Evolutionary conservation across 257 asterid genomes (phyloP), one percentile per base, ranked within the genome.

Genomic region (Plantago ovata): DNA sequence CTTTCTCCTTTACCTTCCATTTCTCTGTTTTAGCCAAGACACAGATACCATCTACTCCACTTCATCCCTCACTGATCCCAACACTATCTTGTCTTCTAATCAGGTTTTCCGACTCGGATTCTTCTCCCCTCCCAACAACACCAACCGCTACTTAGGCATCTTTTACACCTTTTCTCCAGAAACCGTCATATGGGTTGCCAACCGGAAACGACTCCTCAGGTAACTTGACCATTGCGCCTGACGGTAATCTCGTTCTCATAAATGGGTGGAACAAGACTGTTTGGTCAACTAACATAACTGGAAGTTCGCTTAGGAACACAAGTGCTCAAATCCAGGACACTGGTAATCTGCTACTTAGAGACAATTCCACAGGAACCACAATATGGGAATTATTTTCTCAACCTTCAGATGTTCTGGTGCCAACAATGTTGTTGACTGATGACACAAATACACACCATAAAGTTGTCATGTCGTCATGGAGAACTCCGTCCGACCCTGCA

Each of bases 401-500:
- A 68, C 67, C 79, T 54, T 11, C 78, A 56, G 24, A 67, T 28
- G 18, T 19, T 24, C 18, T 58, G 22, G 2, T 74, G 23, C 68
- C 78, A 2, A 52, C 57, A 1, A 58, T 72, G 80, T 62, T 33
- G 55, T 18, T 82, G 0, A 56, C 23, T 43, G 78, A 79, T 65
- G 33, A 72, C 70, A 51, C 13, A 12, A 65, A 36, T 23, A 79
- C 86, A 1, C 76, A 74, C 3, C 15, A 41, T 9, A 74, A 68
- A 61, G 73, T 82, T 46, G 38, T 48, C 1, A 7, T 72, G 10
- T 64, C 77, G 13, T 54, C 89, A 2, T 79, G 89, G 84, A 72
- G 43, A 47, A 72, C 60, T n/a, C 73, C 4, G 13, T 40, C 66
- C 41, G 63, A 72, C 50, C 89, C 89, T 0, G 55, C 2, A 2